These are phyloP conservation scores for Lagenidium sp. DNA, from an alignment of 352 stramenopile genomes.

Conservation along the genomic window DNA sequence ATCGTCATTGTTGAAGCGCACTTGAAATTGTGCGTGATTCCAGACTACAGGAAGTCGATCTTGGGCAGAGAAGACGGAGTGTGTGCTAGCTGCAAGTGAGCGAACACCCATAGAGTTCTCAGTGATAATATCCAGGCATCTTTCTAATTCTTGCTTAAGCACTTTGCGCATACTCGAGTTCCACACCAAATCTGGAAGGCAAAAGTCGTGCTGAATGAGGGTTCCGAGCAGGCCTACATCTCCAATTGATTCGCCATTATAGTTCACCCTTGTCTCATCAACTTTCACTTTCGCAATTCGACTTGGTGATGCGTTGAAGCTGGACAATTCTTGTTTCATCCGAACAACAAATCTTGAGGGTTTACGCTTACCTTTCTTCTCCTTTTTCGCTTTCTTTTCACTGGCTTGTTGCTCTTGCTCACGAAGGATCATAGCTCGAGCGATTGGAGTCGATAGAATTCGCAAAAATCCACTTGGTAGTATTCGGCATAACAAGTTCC, in stretches of 20 bases:
- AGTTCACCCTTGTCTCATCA: constrained; percentile 54
- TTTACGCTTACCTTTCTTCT: constrained; percentile 3
- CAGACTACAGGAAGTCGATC: constrained; percentile 15
- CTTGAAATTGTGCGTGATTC: constrained; percentile 67
- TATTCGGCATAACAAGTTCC: constrained; percentile 52
- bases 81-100: background rate
- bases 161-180: constrained; percentile 46
- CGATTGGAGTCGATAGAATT: constrained; percentile 51
- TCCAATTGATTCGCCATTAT: constrained; percentile 54
- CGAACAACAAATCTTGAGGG: too few relatives aligned
- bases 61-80: background rate
- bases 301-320: background rate
- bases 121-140: constrained; percentile 3
- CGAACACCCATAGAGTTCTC: background rate
- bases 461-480: constrained; percentile 68
- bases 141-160: constrained; percentile 24
- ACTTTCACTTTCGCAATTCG: constrained; percentile 17
- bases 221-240: constrained; percentile 59
- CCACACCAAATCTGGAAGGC: constrained; percentile 78
- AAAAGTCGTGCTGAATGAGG: constrained; percentile 61
- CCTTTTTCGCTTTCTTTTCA: background rate
- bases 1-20: constrained; percentile 49
- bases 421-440: too few relatives aligned
- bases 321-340: too few relatives aligned
- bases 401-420: constrained; percentile 30